Evolutionary conservation across 306 rosid genomes (phyloP), one percentile per base, ranked within the genome.

Genomic region (Psophocarpus tetragonolobus): DNA sequence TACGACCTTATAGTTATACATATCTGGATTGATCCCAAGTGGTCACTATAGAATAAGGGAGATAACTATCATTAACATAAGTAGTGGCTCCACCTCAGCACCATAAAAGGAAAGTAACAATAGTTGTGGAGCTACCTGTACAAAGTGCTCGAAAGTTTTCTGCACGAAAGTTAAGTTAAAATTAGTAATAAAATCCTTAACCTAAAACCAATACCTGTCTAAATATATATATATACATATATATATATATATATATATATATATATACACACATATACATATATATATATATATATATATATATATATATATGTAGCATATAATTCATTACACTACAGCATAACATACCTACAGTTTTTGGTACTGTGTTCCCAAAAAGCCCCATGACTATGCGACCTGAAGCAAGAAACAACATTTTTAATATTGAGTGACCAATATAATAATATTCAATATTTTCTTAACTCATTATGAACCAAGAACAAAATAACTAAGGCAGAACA

Each of bases 101-200:
- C 54, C 33, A 76, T 73, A 63, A 21, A 76, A 51, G 10, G 66
- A 73, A 72, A 69, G 81, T 47, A 57, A 78, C 18, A 76, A 51
- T 56, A 90, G 86, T 83, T 82, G 85, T 73, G 67, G 78, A 86
- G 86, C 76, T 91, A 91, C 98, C 98, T 1, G 97, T 93, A 85
- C 97, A 91, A 79, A 91, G 98, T 1, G 95, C 95, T 74, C 95
- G 92, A 58, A 93, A 93, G 80, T 93, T 93, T 80, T 78, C 86
- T 91, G 98, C 90, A 88, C 70, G 73, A 77, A 53, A 60, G 64
- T 78, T 60, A 85, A 45, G 27, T 13, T 35, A 47, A 68, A 38
- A 61, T 44, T 17, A 73, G 84, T 57, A 79, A 71, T 54, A 35
- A 82, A 75, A 71, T 76, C 76, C 73, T 73, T 69, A 48, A 44